A percentile compares a stretch with the other conserved stretches of the same genome.
Conservation (phyloP, 164 flowering plant species). For the Stephania japonica region DNA sequence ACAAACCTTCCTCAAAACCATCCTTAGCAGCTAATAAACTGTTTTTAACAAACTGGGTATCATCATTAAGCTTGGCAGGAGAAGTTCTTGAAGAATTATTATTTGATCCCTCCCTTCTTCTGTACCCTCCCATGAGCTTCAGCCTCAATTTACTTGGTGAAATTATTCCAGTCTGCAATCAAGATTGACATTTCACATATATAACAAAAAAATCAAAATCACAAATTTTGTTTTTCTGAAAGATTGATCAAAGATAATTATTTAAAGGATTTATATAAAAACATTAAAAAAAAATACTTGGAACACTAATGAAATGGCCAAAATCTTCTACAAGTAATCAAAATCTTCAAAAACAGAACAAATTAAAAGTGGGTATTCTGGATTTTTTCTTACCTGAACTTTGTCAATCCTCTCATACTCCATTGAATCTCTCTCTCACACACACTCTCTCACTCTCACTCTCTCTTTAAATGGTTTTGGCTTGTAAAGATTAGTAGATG, state of each 20-base stretch:
- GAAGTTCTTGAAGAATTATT: constrained; percentile 78
- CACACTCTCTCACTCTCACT: constrained; percentile 16
- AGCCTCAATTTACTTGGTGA: constrained; percentile 92
- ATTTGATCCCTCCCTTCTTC: constrained; percentile 62
- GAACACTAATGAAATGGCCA: not conserved
- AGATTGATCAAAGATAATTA: not conserved
- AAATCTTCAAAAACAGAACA: not conserved
- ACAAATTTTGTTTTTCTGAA: not conserved
- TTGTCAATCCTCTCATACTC: constrained; percentile 92
- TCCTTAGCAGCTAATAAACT: constrained; percentile 46
- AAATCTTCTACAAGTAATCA: not conserved
- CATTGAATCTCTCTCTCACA: constrained; percentile 30
- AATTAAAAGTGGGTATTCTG: constrained; percentile 6
- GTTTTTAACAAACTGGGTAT: constrained; percentile 56
- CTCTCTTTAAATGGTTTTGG: not conserved
- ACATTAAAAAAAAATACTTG: not conserved
- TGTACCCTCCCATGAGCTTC: constrained; percentile 74
- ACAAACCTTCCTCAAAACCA: constrained; percentile 42
- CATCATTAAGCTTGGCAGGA: constrained; percentile 59
- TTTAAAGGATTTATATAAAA: not conserved
- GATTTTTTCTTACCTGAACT: constrained; percentile 44
- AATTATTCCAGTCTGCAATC: constrained; percentile 63
- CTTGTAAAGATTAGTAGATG: not conserved
- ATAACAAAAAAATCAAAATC: not conserved
- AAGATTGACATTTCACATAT: not conserved